Conservation (phyloP, 306 rosid genomes). For the Cotoneaster glaucophyllus region DNA sequence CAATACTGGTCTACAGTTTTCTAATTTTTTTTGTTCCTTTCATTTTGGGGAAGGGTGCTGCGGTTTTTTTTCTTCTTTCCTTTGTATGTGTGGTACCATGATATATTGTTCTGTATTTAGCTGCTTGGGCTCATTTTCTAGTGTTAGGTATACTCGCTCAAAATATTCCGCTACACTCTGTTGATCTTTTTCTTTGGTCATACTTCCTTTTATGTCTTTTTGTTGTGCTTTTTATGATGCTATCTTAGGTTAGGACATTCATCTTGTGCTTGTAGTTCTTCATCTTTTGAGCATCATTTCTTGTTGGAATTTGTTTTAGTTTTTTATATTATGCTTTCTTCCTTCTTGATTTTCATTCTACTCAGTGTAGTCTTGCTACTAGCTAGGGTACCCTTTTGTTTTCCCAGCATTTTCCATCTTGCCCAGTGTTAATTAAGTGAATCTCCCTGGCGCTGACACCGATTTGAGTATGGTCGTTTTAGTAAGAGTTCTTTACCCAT, state of each 20-base stretch:
- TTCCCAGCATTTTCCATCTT: background rate
- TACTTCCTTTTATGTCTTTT: background rate
- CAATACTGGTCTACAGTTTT: background rate
- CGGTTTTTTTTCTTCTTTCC: background rate
- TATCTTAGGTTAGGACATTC: background rate
- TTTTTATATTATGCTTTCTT: background rate
- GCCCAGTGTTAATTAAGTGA: background rate
- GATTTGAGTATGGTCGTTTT: background rate
- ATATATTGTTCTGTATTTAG: background rate
- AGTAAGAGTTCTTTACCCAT: background rate
- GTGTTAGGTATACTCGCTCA: background rate
- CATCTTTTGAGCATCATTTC: background rate
- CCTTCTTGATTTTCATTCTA: conserved; percentile 1
- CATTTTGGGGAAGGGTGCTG: background rate
- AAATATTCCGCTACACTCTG: background rate
- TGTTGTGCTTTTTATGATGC: background rate
- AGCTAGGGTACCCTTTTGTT: background rate
- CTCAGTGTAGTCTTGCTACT: background rate
- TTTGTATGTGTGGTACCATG: background rate
- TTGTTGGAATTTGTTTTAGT: background rate
- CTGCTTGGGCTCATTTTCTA: background rate
- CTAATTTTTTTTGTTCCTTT: background rate
- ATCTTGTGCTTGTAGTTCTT: background rate
- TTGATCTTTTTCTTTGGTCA: background rate
- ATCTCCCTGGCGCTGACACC: background rate